Base-by-base conservation (phyloP, 2,329 filamentous ascomycete genomes). In the Cytospora schulzeri region DNA sequence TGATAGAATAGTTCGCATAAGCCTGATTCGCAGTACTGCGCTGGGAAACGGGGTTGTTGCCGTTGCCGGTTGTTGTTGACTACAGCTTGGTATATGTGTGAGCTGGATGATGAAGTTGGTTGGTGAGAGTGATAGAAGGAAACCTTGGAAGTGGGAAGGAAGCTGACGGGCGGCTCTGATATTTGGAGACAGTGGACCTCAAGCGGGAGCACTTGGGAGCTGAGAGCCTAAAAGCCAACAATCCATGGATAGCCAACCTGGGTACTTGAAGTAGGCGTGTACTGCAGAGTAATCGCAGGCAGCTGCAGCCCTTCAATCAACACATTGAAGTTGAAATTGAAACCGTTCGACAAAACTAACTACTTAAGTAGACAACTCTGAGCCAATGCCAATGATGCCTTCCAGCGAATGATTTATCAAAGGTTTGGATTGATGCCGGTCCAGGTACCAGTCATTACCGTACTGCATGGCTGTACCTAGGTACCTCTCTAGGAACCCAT, bases 1-100 rank as follows among this genome's bases (percentile, higher is more conserved):
- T n/a, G 22, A 19, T 31, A 33, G 31, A 60, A 38, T 52, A 41
- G 31, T 48, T 62, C 56, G 56, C 65, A 67, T 67, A 67, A 55
- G 56, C 60, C 26, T 62, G 58, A 33, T 59, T 22, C 14, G 41
- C 48, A 55, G 14, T 29, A 3, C 35, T 33, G 45, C 33, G 35
- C 14, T 4, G 29, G 6, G 57, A 8, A 9, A 45, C 48, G 11
- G 51, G 41, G 35, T 48, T 28, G 57, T 57, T 38, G 29, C 52
- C 15, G 60, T 54, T 14, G 45, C 19, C 35, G 62, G 31, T 29
- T 14, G 12, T 8, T 15, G 35, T 55, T 55, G 48, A 45, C 8
- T 29, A 31, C 31, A n/a, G 35, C 60, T 35, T 50, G 59, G 15
- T 24, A 41, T 56, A 7, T 14, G 45, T 3, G 22, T 24, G 4